Evolutionary conservation across 169 alveolate species (phyloP), one percentile per base, ranked within the genome.

Genomic region (Cryptosporidium muris): DNA sequence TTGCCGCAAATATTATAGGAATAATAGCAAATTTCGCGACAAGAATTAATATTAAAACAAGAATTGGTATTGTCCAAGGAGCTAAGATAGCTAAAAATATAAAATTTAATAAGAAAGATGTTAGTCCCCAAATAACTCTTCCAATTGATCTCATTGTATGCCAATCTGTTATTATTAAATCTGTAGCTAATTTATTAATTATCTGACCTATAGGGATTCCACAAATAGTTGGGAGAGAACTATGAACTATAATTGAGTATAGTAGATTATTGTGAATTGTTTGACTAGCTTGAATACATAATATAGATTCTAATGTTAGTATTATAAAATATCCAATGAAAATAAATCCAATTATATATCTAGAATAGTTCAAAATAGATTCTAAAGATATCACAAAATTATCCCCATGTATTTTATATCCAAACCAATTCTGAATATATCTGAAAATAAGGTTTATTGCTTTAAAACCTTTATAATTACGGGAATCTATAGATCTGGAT

Each of bases 51-150:
- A 74, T 74, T 16, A 74, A 4, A 37, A 54, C 34, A 43, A 74
- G 54, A 2, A 74, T 74, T 7, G 85, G 85, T 5, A 74, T 14
- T 2, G 85, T 54, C 85, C 85, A 74, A n/a, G 85, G 85, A 43
- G 85, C 85, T n/a, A 74, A 64, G 9, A 54, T 45, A n/a, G 66
- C 16, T 16, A 74, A 36, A 3, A 74, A n/a, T 4, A 36, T 36
- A 12, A 74, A 58, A 43, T 74, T 74, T 42, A 74, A 58, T 16
- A 58, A 43, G 47, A 74, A 58, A 1, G 85, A 74, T 4, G 49
- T 43, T 11, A 74, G 47, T 2, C 85, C 85, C 85, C 85, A 74
- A 3, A 63, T n/a, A 16, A 74, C 85, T 48, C 85, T 74, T 8
- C 85, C 85, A 58, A 74, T 45, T 42, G 74, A 58, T 37, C 74